Conservation (phyloP, 2,329 filamentous ascomycete genomes). For the Chrysoporthe cubensis region DNA sequence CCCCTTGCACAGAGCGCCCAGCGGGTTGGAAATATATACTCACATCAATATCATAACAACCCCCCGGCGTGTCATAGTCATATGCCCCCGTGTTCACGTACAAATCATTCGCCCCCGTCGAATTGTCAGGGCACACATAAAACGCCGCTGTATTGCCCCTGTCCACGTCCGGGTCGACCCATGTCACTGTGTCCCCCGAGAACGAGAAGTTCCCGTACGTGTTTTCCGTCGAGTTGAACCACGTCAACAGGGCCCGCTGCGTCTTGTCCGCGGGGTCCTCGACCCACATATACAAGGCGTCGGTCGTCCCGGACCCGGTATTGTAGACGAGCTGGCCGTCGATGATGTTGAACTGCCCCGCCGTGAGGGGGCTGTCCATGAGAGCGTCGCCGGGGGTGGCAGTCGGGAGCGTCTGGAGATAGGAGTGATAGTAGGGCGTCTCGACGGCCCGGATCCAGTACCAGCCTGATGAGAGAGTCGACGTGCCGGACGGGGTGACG, state of each 20-base stretch:
- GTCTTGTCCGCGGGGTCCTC: constrained; percentile 46
- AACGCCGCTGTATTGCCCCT: constrained; percentile 58
- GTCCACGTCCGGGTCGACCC: constrained; percentile 49
- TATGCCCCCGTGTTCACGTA: constrained; percentile 62
- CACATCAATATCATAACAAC: constrained; percentile 42
- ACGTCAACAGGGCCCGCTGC: constrained; percentile 50
- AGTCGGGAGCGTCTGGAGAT: constrained; percentile 48
- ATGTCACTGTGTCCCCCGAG: constrained; percentile 57
- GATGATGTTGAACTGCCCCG: constrained; percentile 58
- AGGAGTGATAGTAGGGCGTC: constrained; percentile 56
- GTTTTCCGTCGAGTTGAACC: constrained; percentile 52
- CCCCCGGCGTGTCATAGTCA: constrained; percentile 55
- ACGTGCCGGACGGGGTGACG: constrained; percentile 17
- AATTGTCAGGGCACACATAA: constrained; percentile 49
- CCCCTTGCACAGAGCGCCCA: constrained; percentile 22
- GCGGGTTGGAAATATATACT: not conserved
- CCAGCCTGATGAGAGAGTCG: constrained; percentile 51
- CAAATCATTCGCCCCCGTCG: constrained; percentile 42
- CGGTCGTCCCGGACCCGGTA: constrained; percentile 36
- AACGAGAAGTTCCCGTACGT: constrained; percentile 57
- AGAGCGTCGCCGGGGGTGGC: constrained; percentile 48
- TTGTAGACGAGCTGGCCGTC: constrained; percentile 56
- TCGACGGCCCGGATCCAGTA: constrained; percentile 60
- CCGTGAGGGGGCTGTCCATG: constrained; percentile 50
- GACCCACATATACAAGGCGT: constrained; percentile 47